Evolutionary conservation across 169 alveolate genomes (phyloP), one percentile per base, ranked within the genome.

Genomic region (Cryptosporidium meleagridis): DNA sequence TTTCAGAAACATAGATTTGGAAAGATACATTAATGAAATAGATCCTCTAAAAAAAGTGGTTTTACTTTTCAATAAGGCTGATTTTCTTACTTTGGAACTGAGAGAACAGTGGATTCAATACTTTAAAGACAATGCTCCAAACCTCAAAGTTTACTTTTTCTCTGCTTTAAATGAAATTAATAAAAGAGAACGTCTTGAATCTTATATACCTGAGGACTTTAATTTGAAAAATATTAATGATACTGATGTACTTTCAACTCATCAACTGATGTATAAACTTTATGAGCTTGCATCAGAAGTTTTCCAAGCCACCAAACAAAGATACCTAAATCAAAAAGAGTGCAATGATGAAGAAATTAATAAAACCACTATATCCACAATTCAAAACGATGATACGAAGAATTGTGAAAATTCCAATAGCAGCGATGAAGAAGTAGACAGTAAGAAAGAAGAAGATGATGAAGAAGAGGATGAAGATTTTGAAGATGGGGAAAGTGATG

Each of bases 21-120:
- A 96, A 62, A 91, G 67, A 33, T 98, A 97, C 91, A 93, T 96
- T 39, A 94, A 95, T 72, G 98, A 97, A 80, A 96, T 96, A 5
- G 97, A 96, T 86, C 68, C 91, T n/a, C 71, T 96, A 84, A 97
- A 97, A 91, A 94, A 94, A 53, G 93, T 95, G 62, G 87, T 97
- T 80, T 91, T 97, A 61, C 91, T 97, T 6, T 89, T 98, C 59
- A 98, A 98, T 92, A 98, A 98, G 93, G 97, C 99, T 12, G 99
- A 98, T 93, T 95, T 96, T 85, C 93, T 97, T 75, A 92, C 92
- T 69, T 89, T 93, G 92, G 97, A 96, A 39, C 91, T 96, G 37
- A 94, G 99, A 85, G 92, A 93, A 72, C 93, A 93, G 70, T 98
- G 99, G 99, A 92, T 96, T 41, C 92, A 91, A 29, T 97, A 96